Evolutionary conservation across 257 asterid species (phyloP), one percentile per base, ranked within the genome.

Genomic region (Penstemon barbatus): DNA sequence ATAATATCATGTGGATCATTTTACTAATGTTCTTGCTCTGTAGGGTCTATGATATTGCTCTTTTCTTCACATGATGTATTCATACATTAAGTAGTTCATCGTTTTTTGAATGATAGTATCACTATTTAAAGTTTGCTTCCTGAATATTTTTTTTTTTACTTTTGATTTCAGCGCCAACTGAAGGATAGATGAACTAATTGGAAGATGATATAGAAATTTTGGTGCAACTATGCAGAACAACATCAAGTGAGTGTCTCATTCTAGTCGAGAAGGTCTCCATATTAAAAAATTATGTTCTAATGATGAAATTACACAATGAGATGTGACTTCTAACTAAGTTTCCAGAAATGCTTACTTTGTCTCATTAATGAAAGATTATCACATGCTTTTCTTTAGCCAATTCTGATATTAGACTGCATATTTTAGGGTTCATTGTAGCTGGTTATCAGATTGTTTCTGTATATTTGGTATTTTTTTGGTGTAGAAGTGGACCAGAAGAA

Each of bases 141-240:
- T 77, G 78, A 63, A 54, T 41, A 42, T 67, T 36, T 62, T 57
- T 52, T 52, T 5, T 15, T 1, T 25, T 25, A 5, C 62, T 70
- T 63, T 75, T 64, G 53, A 66, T 75, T 74, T 77, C 87, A 84
- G 96, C 91, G 96, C 61, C 91, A 83, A 83, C 78, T 86, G 82
- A 89, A 83, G 77, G 91, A 86, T 70, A 78, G 96, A 81, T 89
- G 84, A 86, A 54, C 54, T 18, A 57, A 65, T 61, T 52, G 45
- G 65, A 70, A 58, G 68, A 51, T 54, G 61, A 49, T 70, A 72
- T 15, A 70, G 67, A 75, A 61, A 68, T 53, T 42, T 40, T 63
- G 63, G 56, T 1, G 55, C 50, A 54, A 65, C 58, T 65, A 63
- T 56, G 46, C 53, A 67, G 54, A 57, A 70, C 60, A 58, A 18